Conservation (phyloP, 441 rosid species). For the Adansonia rubrostipa region DNA sequence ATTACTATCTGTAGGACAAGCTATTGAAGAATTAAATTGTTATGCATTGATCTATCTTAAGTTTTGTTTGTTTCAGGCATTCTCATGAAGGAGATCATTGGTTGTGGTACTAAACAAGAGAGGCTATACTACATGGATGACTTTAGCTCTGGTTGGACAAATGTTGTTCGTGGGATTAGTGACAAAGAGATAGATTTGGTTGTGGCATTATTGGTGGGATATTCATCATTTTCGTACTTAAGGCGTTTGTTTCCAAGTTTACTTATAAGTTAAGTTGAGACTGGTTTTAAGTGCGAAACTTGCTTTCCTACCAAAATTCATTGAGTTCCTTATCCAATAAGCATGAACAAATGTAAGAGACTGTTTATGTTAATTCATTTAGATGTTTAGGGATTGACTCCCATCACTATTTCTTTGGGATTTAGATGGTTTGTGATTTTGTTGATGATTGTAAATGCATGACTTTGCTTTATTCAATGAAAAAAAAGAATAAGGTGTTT, state of each 20-base stretch:
- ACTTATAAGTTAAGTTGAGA: not conserved
- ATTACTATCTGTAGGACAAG: too few species aligned
- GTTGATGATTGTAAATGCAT: not conserved
- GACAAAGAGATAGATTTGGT: slow-evolving; percentile 4
- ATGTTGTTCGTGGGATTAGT: not conserved
- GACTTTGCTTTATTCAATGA: not conserved
- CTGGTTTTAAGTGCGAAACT: not conserved
- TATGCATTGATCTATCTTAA: too few species aligned
- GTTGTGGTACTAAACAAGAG: not conserved
- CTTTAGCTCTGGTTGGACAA: not conserved
- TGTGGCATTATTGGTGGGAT: not conserved
- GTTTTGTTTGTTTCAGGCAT: too few species aligned
- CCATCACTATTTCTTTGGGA: not conserved
- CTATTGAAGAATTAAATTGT: too few species aligned
- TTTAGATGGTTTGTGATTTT: not conserved
- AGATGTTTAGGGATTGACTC: not conserved
- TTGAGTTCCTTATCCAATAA: slow-evolving; percentile 5
- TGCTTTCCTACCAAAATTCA: slow-evolving; percentile 23
- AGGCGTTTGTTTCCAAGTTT: not conserved
- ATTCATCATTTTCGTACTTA: not conserved
- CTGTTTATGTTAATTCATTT: slow-evolving; percentile 6
- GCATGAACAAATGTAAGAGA: not conserved
- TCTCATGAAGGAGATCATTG: slow-evolving; percentile 2
- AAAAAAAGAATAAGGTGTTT: not conserved
- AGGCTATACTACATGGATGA: slow-evolving; percentile 20